Evolutionary conservation across 441 rosid species (phyloP), one percentile per base, ranked within the genome.

Genomic region (Theobroma grandiflorum): DNA sequence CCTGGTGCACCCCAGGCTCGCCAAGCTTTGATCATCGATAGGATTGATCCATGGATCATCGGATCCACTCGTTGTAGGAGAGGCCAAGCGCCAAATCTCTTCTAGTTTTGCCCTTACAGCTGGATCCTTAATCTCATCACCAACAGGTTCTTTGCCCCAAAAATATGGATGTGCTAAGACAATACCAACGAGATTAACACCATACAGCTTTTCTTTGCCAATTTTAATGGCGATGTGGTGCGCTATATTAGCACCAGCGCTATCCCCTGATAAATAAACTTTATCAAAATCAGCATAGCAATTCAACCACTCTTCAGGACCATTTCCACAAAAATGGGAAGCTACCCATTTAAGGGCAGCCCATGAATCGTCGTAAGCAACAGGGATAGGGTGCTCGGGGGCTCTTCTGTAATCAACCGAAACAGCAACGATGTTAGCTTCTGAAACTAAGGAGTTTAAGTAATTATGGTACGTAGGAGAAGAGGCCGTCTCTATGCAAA

Each of bases 401-500:
- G 88, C 92, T 43, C 80, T 78, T 4, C 95, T 68, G 83, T 90
- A 88, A 3, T 89, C 90, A 20, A 91, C 91, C 4, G 92, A 89
- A 75, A 91, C 86, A 3, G 86, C 90, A 0, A 90, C 35, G 53
- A 89, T 58, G 18, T 78, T 75, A 6, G 91, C 87, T 0, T 81
- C 86, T 4, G 88, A 47, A 43, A 81, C 90, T 3, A 89, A 78
- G 55, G 86, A 35, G 78, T 83, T 84, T 42, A 90, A 73, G 75
- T 80, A 85, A 45, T 50, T 52, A 45, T 90, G 89, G 75, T 86
- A 87, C 52, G 81, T 64, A 4, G 87, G 84, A 0, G 90, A 85
- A 85, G 77, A 85, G 35, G 92, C 85, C 4, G 91, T 68, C 31
- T 83, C 88, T 15, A 86, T 42, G 80, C 83, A 38, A 76, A 91